A percentile compares a stretch with the other conserved stretches of the same genome.
Conservation (phyloP, 306 rosid genomes). For the Casuarina equisetifolia region DNA sequence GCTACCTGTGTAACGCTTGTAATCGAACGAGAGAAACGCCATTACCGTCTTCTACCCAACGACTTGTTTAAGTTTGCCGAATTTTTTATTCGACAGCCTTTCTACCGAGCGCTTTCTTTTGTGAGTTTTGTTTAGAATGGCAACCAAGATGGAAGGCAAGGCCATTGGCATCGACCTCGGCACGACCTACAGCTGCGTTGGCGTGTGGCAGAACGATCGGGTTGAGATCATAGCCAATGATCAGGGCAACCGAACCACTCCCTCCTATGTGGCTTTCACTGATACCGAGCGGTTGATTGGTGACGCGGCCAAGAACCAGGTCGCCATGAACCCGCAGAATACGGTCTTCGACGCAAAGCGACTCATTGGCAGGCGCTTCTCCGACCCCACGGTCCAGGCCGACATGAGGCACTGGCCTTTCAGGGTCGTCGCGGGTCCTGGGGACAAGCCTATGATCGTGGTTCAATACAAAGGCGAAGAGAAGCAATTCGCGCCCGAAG, state of each 20-base stretch:
- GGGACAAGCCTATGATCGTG: constrained; percentile 40
- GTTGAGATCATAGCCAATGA: constrained; percentile 58
- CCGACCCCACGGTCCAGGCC: constrained; percentile 32
- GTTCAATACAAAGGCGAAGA: constrained; percentile 37
- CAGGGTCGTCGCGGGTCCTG: constrained; percentile 37
- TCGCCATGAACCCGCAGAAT: constrained; percentile 53
- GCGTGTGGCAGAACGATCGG: constrained; percentile 54
- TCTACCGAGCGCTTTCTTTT: neutral
- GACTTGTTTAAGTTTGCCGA: too few species aligned
- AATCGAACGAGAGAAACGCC: too few species aligned
- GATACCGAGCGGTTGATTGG: constrained; percentile 29
- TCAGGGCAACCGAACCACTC: constrained; percentile 55
- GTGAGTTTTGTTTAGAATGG: constrained; percentile 21
- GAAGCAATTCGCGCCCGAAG: constrained; percentile 40
- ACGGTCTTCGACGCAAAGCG: constrained; percentile 53
- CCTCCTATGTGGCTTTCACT: constrained; percentile 51
- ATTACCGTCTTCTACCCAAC: too few species aligned
- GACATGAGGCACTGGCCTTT: constrained; percentile 49
- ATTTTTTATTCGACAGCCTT: neutral
- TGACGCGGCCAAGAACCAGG: constrained; percentile 49
- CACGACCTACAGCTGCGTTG: constrained; percentile 58
- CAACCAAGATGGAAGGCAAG: constrained; percentile 38
- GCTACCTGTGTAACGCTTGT: too few species aligned
- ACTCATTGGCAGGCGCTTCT: constrained; percentile 41
- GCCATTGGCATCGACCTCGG: constrained; percentile 55